phyloP scores from a whole-genome alignment of 1,139 yeast genomes.

The Candida mesenterica region DNA sequence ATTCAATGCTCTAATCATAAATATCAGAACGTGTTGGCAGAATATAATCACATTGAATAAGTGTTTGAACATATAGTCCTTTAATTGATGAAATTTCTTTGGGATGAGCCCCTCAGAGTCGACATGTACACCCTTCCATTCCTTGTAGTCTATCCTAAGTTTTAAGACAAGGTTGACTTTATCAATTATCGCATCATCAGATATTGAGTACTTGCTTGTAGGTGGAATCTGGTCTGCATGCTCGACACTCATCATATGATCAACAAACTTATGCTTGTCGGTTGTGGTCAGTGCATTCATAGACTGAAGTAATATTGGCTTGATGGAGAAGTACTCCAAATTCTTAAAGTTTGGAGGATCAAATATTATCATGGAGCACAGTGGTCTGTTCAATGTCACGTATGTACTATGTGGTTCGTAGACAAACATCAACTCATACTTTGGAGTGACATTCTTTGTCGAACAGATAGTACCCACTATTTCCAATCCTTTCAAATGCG shows the following conservation, averaged over 20 bases:
- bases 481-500: conserved; percentile 15
- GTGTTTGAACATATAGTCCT: neutral
- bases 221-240: conserved; percentile 8
- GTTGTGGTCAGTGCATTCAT: conserved; percentile 19
- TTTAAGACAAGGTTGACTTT: conserved; percentile 32
- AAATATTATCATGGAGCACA: conserved; percentile 47
- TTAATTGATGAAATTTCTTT: neutral
- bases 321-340: conserved; percentile 76
- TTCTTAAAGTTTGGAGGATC: conserved; percentile 71
- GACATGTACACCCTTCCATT: conserved; percentile 2
- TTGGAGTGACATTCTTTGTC: neutral
- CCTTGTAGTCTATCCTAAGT: conserved; percentile 17
- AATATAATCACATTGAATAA: conserved; percentile 6
- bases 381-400: neutral
- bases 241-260: conserved; percentile 11
- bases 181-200: conserved; percentile 32
- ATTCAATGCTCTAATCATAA: conserved; percentile 26
- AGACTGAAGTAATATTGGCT: conserved; percentile 69
- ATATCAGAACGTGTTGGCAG: conserved; percentile 23
- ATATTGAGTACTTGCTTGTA: conserved; percentile 15
- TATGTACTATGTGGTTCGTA: neutral
- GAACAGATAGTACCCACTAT: conserved; percentile 23
- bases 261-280: conserved; percentile 7
- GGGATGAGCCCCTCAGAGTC: neutral
- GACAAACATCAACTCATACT: neutral